These are phyloP conservation scores for Rosa hybrid DNA, from an alignment of 331 rosid species.

Conservation along the genomic window DNA sequence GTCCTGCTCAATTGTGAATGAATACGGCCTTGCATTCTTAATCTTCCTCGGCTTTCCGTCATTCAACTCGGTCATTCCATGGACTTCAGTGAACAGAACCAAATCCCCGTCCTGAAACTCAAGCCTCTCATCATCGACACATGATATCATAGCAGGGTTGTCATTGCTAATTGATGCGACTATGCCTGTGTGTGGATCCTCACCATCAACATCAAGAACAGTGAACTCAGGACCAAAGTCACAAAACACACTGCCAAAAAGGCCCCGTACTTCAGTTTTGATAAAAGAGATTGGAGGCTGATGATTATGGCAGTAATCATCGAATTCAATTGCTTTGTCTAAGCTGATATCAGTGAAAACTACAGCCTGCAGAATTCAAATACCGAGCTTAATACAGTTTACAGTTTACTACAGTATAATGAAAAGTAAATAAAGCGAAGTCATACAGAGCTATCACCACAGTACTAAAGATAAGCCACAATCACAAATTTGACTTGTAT, in stretches of 20 bases:
- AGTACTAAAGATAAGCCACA: not conserved
- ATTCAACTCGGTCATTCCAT: conserved; percentile 29
- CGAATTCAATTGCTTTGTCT: conserved; percentile 28
- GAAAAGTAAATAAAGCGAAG: not conserved
- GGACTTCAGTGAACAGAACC: conserved; percentile 30
- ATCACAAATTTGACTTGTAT: not conserved
- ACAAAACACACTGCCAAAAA: conserved; percentile 28
- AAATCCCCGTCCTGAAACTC: conserved; percentile 31
- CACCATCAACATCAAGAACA: conserved; percentile 30
- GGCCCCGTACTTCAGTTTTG: conserved; percentile 23
- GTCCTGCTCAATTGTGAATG: conserved; percentile 32
- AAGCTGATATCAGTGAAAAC: conserved; percentile 32
- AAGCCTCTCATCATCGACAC: conserved; percentile 36
- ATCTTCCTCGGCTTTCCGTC: conserved; percentile 29
- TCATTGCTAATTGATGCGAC: conserved; percentile 30
- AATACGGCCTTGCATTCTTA: conserved; percentile 29
- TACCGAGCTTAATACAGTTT: not conserved
- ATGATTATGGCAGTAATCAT: conserved; percentile 26
- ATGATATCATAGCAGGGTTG: conserved; percentile 30
- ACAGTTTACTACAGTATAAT: not conserved
- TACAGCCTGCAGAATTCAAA: conserved; percentile 27
- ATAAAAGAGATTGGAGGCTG: conserved; percentile 30
- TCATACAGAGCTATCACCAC: not conserved
- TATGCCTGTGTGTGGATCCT: conserved; percentile 34
- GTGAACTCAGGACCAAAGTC: conserved; percentile 33